Base-by-base conservation (phyloP, 345 rosid genomes). In the Psidium friedrichsthalianum region DNA sequence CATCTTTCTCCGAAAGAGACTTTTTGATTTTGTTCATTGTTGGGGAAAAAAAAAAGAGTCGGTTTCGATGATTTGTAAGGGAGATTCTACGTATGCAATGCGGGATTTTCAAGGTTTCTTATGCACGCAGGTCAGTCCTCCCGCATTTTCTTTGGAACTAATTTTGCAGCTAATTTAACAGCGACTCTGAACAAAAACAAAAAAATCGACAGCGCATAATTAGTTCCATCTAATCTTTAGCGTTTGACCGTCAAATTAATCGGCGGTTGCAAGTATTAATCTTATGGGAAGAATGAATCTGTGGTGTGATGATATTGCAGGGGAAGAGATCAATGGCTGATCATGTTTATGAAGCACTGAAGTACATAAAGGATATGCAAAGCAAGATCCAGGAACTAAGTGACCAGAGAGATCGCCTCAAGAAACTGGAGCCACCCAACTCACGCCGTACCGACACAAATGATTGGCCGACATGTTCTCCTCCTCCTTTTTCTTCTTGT, bases 311-410 rank as follows among this genome's bases (percentile, higher is more conserved):
- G 44, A 64, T 64, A 32, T 20, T 32, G 78, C 44, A 93, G 96
- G 94, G 93, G 74, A 91, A 91, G 87, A 89, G 94, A 36, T 90
- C 96, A 18, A 88, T 85, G 8, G 85, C 88, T 20, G 96, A 91
- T 87, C 90, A 88, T 3, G 85, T 90, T 86, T 49, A 88, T 36
- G 94, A 88, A 86, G 94, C 96, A 8, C 89, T 56, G 78, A 92
- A 89, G 49, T 89, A 92, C 81, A 89, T 91, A 53, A 89, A 80
- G 52, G 85, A 86, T 58, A 82, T 91, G 58, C 84, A 85, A 51
- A 86, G 56, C 51, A 89, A 87, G 84, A 85, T 91, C 81, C 59
- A 88, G 56, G 89, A 84, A 22, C 83, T 90, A 54, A 86, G 85
- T 82, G 84, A 12, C 54, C 88, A 89, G 85, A 91, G 93, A 85